Evolutionary conservation across 345 rosid genomes (phyloP).

Genomic region (Eucalyptus cladocalyx): DNA sequence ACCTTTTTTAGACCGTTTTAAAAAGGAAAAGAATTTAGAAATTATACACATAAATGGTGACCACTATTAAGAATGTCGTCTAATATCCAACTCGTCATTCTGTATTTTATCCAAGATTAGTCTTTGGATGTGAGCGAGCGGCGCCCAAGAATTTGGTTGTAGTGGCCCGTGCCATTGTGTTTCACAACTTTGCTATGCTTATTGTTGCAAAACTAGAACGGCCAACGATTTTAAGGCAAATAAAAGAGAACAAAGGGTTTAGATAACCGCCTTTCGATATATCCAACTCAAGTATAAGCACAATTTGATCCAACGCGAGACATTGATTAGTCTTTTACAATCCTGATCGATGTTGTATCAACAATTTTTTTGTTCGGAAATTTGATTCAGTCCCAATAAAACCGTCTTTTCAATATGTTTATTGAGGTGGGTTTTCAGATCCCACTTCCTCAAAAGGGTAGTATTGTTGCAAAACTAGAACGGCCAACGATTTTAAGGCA

Average conservation of each 20-base stretch:
- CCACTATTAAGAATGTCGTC: background rate
- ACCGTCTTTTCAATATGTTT: background rate
- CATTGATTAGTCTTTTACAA: background rate
- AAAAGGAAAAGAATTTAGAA: background rate
- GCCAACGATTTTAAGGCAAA: background rate
- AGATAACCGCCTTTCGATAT: accelerated
- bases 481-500: too few relatives aligned
- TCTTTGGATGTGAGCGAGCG: accelerated
- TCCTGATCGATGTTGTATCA: accelerated
- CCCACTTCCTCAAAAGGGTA: background rate
- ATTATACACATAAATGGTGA: background rate
- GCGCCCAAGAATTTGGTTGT: background rate
- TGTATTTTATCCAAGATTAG: background rate
- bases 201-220: background rate
- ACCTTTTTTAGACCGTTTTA: background rate
- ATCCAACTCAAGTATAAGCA: accelerated
- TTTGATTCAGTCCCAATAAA: background rate
- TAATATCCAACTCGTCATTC: accelerated
- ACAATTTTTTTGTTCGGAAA: background rate
- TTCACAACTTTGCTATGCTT: background rate
- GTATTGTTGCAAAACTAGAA: too few relatives aligned
- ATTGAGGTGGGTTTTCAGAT: background rate
- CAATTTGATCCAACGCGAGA: background rate
- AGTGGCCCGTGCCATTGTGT: background rate
- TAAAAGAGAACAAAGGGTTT: background rate